These are phyloP conservation scores for Leccinum fallax DNA, from an alignment of 1,284 basidiomycete genomes.

Conservation along the genomic window DNA sequence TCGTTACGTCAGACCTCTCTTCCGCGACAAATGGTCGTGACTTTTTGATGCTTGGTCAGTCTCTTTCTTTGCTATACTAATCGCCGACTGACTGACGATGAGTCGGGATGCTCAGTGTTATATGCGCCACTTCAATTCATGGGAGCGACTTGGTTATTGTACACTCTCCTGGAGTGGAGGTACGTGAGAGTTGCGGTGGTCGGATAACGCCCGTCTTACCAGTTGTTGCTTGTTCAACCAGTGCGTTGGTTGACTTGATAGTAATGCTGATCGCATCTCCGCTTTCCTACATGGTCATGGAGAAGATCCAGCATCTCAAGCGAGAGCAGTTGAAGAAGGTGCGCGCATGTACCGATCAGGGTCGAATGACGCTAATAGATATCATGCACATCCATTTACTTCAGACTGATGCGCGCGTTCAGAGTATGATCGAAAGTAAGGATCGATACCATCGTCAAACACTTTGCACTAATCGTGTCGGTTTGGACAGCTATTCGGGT, in stretches of 20 bases:
- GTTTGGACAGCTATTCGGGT: background rate
- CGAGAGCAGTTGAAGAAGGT: constrained; percentile 2
- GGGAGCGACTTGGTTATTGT: constrained; percentile 1
- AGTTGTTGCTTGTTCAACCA: background rate
- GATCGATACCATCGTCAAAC: background rate
- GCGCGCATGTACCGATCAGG: background rate
- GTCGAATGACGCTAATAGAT: background rate
- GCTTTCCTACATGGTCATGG: background rate
- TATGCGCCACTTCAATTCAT: background rate
- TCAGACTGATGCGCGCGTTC: background rate
- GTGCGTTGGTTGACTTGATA: background rate
- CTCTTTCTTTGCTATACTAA: background rate
- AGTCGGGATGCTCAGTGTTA: background rate
- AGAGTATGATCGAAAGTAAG: background rate
- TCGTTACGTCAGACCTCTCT: background rate
- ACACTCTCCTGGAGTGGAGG: constrained; percentile 1
- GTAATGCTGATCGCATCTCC: background rate
- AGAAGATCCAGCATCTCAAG: background rate
- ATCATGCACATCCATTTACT: background rate
- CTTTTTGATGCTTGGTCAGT: constrained; percentile 1
- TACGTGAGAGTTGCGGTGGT: background rate
- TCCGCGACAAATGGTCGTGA: constrained; percentile 1
- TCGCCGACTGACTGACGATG: background rate
- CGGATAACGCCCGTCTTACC: background rate
- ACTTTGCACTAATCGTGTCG: background rate